Evolutionary conservation across 2,329 filamentous ascomycete genomes (phyloP).

Genomic region (Zymoseptoria passerinii): DNA sequence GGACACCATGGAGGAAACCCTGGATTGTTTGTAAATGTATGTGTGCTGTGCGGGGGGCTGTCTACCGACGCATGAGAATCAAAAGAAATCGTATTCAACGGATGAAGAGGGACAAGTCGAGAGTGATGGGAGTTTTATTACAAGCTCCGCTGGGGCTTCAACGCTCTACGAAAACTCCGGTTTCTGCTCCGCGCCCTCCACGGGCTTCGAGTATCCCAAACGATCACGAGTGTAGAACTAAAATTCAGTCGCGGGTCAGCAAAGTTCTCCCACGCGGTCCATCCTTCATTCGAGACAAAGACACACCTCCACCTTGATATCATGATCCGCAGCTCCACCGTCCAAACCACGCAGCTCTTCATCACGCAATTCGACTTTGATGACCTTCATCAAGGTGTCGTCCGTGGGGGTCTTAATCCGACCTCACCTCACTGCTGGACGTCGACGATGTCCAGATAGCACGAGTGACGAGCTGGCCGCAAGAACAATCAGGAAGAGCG

Average conservation of each 20-base stretch:
- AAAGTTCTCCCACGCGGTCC: background rate
- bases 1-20: no score
- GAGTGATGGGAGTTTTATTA: background rate
- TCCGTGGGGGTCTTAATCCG: background rate
- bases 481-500: no score
- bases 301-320: slow-evolving; percentile 38
- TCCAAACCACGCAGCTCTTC: slow-evolving; percentile 31
- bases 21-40: background rate
- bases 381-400: background rate
- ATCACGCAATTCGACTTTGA: slow-evolving; percentile 1
- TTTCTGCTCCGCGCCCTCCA: slow-evolving; percentile 44
- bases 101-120: background rate
- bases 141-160: background rate
- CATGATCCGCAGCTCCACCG: slow-evolving; percentile 38
- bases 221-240: slow-evolving; percentile 46
- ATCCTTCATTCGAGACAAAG: background rate
- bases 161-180: slow-evolving; percentile 20
- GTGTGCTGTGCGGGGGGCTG: background rate
- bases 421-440: background rate
- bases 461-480: no score
- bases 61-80: background rate
- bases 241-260: background rate
- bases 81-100: background rate
- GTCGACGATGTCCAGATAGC: no score
- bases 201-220: slow-evolving; percentile 35